phyloP scores from a whole-genome alignment of 2,329 filamentous ascomycete species.

The Calonectria fujianensis region DNA sequence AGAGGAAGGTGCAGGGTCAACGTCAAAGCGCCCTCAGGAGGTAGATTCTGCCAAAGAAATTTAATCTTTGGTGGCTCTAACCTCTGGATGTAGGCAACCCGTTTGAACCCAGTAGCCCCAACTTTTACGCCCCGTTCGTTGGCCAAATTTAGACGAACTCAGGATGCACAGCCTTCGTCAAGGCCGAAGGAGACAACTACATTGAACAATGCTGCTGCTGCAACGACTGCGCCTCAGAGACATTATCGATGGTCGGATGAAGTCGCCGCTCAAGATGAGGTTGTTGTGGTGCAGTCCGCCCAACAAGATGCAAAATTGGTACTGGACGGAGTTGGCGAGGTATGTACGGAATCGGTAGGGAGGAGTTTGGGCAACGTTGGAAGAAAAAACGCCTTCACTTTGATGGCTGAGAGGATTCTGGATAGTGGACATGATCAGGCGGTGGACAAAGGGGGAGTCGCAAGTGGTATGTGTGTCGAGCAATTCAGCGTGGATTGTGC shows the following conservation, averaged over 20 bases:
- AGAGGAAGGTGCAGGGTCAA: conserved; percentile 56
- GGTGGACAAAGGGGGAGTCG: conserved; percentile 14
- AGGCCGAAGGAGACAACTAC: conserved; percentile 39
- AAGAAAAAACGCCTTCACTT: conserved; percentile 48
- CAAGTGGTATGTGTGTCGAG: conserved; percentile 44
- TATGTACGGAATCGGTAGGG: background rate
- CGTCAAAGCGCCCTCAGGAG: conserved; percentile 66
- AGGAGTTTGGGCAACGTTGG: conserved; percentile 37
- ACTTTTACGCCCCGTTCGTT: conserved; percentile 70
- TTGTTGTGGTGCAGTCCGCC: conserved; percentile 12
- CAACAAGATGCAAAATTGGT: conserved; percentile 6
- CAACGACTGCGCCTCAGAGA: conserved; percentile 41
- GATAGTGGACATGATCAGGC: conserved; percentile 38
- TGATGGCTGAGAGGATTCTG: conserved; percentile 48
- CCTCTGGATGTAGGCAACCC: conserved; percentile 68
- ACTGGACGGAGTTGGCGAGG: background rate
- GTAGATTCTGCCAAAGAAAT: conserved; percentile 65
- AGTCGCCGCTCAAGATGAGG: conserved; percentile 51
- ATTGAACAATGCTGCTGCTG: conserved; percentile 27
- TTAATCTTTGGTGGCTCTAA: conserved; percentile 63
- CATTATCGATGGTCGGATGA: conserved; percentile 58
- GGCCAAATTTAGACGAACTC: conserved; percentile 43
- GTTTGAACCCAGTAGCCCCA: conserved; percentile 73
- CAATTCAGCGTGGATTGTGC: background rate
- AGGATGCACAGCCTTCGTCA: conserved; percentile 41